Conservation (phyloP, 352 stramenopile genomes). For the Hyphochytrium catenoides region DNA sequence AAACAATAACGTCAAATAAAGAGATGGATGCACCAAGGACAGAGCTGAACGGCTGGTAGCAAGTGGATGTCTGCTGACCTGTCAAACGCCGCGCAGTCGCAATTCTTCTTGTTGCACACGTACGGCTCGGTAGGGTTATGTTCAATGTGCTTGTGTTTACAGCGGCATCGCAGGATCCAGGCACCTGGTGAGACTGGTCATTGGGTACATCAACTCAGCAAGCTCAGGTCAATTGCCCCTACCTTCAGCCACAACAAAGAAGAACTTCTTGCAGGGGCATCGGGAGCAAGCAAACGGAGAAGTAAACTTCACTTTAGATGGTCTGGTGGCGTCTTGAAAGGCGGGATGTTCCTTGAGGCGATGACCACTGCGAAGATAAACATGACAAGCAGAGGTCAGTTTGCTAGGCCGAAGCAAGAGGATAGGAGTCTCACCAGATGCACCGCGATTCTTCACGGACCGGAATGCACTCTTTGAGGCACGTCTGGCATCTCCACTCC, state of each 20-base stretch:
- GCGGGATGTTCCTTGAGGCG: conserved; percentile 42
- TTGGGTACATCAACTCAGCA: too few species aligned
- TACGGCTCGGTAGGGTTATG: conserved; percentile 25
- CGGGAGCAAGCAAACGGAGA: conserved; percentile 27
- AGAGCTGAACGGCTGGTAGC: too few species aligned
- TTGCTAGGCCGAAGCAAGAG: neutral
- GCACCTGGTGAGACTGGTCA: too few species aligned
- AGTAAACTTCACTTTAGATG: conserved; percentile 14
- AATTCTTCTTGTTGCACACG: conserved; percentile 24
- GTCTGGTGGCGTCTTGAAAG: conserved; percentile 12
- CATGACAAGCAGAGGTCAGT: conserved; percentile 1
- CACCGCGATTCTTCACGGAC: conserved; percentile 43
- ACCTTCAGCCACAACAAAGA: conserved; percentile 51
- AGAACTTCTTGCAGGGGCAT: conserved; percentile 28
- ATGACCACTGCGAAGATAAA: conserved; percentile 17
- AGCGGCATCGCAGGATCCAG: conserved; percentile 44
- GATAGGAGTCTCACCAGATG: conserved; percentile 19
- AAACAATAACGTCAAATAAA: neutral
- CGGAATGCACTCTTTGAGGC: conserved; percentile 39
- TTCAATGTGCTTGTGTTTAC: conserved; percentile 49
- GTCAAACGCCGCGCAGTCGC: conserved; percentile 27
- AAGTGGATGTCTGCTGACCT: too few species aligned
- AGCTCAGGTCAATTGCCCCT: too few species aligned
- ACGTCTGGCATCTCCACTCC: conserved; percentile 30
- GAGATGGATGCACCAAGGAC: conserved; percentile 2